Conservation (phyloP, 805 yeast species). For the Saitoella complicata region DNA sequence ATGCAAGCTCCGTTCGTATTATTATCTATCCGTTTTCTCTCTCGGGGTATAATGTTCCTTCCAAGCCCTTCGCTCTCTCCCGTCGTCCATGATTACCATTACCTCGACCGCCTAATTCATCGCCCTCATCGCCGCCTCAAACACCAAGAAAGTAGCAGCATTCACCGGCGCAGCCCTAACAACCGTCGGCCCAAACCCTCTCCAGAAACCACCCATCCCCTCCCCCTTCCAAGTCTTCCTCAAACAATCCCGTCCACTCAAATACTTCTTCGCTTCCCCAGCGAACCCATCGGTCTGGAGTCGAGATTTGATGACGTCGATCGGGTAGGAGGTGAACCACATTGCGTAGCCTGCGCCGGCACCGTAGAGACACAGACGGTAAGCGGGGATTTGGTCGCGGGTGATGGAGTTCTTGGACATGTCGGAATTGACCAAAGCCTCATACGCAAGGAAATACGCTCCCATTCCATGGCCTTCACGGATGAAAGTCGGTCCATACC, state of each 20-base stretch:
- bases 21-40: no score
- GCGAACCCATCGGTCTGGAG: constrained; percentile 48
- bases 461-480: constrained; percentile 87
- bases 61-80: no score
- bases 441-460: constrained; percentile 70
- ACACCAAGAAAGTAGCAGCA: constrained; percentile 90
- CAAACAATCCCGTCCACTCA: constrained; percentile 42
- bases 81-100: no score
- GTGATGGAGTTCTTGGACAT: constrained; percentile 29
- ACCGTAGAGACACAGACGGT: constrained; percentile 75
- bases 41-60: no score
- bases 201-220: constrained; percentile 67
- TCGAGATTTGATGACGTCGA: constrained; percentile 67
- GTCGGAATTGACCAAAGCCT: constrained; percentile 62
- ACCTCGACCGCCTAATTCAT: constrained; percentile 3
- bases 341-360: constrained; percentile 67
- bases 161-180: constrained; percentile 97
- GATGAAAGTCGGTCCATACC: constrained; percentile 62
- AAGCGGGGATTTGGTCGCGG: constrained; percentile 70
- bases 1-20: no score
- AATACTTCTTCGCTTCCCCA: constrained; percentile 16
- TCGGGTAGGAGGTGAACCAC: constrained; percentile 5
- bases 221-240: constrained; percentile 34
- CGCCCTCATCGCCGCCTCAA: constrained; percentile 71
- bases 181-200: constrained; percentile 84